Percentiles rank a stretch among this genome's conserved stretches.
Conservation (phyloP, 768 basidiomycete genomes). For the Amanita fuliginea region DNA sequence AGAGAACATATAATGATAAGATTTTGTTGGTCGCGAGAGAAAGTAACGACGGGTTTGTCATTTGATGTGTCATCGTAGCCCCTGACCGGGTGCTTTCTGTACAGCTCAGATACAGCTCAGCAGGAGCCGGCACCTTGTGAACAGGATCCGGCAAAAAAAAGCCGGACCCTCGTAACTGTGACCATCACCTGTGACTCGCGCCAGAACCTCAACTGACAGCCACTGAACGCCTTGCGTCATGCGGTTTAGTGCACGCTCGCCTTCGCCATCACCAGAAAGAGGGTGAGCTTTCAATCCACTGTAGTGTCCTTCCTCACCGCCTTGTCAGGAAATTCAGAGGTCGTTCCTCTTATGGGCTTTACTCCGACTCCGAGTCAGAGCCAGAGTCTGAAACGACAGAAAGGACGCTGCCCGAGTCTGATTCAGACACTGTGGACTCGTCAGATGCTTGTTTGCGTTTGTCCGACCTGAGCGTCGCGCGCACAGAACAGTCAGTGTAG, state of each 20-base stretch:
- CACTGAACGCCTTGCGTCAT: slow-evolving; percentile 16
- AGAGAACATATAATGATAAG: too few species aligned
- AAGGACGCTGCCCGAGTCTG: slow-evolving; percentile 11
- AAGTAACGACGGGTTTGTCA: too few species aligned
- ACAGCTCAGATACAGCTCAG: too few species aligned
- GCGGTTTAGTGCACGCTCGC: slow-evolving; percentile 43
- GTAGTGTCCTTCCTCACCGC: not conserved
- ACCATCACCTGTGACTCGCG: too few species aligned
- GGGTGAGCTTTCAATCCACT: slow-evolving; percentile 15
- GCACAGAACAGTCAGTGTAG: slow-evolving; percentile 15
- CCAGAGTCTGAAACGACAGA: slow-evolving; percentile 18
- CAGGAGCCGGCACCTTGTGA: too few species aligned
- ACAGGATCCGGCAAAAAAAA: too few species aligned
- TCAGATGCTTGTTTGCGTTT: slow-evolving; percentile 19
- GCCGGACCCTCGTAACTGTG: too few species aligned
- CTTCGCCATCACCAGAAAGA: slow-evolving; percentile 36
- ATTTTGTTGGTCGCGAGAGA: too few species aligned
- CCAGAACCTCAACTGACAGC: too few species aligned
- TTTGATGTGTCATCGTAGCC: too few species aligned
- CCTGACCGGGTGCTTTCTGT: too few species aligned
- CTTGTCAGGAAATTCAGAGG: slow-evolving; percentile 17
- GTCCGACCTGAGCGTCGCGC: slow-evolving; percentile 26
- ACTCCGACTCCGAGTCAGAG: slow-evolving; percentile 34
- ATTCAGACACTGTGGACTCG: slow-evolving; percentile 14
- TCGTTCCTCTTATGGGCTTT: slow-evolving; percentile 36